Conservation (phyloP, 108 stramenopile genomes). For the Cylindrotheca closterium region DNA sequence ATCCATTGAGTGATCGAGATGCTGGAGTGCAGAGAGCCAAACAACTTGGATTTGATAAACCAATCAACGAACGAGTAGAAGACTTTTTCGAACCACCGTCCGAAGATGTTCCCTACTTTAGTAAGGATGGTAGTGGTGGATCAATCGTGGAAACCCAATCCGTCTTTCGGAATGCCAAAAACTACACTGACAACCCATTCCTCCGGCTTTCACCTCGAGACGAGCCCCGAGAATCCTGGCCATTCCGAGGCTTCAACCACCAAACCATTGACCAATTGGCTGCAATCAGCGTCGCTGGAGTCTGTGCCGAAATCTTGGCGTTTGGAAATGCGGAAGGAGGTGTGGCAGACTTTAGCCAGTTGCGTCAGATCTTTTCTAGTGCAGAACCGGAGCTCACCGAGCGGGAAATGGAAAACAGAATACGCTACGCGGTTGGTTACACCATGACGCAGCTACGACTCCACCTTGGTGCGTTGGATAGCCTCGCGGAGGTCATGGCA, state of each 20-base stretch:
- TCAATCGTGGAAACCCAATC: constrained; percentile 44
- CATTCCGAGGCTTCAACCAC: constrained; percentile 79
- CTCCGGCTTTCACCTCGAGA: constrained; percentile 49
- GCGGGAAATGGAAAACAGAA: constrained; percentile 73
- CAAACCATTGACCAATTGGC: constrained; percentile 73
- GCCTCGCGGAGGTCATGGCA: constrained; percentile 75
- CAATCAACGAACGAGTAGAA: constrained; percentile 5
- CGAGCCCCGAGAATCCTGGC: constrained; percentile 76
- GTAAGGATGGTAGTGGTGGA: constrained; percentile 62
- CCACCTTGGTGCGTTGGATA: constrained; percentile 81
- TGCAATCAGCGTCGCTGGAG: constrained; percentile 78
- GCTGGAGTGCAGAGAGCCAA: constrained; percentile 55
- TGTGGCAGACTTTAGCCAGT: constrained; percentile 65
- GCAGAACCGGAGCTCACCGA: constrained; percentile 56
- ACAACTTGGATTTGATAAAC: constrained; percentile 66
- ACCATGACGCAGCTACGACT: constrained; percentile 74
- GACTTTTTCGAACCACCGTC: constrained; percentile 4
- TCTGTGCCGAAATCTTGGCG: constrained; percentile 79
- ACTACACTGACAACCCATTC: constrained; percentile 45
- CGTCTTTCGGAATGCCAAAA: constrained; percentile 64
- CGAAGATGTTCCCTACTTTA: constrained; percentile 64
- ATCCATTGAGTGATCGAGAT: constrained; percentile 67
- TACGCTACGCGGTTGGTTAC: constrained; percentile 75
- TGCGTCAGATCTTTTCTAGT: constrained; percentile 45
- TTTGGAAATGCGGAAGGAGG: constrained; percentile 80